A percentile compares a stretch with the other conserved stretches of the same genome.
Evolutionary conservation across 306 rosid species (phyloP).

Genomic region (Sphenostylis stenocarpa): DNA sequence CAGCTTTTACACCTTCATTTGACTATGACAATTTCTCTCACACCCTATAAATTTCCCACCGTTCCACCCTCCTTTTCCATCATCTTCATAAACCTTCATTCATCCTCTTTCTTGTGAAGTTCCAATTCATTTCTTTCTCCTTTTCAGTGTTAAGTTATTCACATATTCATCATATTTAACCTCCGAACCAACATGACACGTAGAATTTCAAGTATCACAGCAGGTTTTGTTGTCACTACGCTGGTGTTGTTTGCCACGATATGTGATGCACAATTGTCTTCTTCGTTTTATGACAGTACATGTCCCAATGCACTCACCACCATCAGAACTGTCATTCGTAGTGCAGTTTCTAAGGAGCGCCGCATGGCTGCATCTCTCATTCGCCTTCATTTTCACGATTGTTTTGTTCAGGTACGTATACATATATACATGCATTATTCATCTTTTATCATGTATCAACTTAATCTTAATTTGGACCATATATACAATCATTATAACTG

Average conservation of each 20-base stretch:
- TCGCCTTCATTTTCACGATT: conserved; percentile 44
- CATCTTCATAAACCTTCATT: background rate
- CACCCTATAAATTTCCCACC: background rate
- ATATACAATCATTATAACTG: background rate
- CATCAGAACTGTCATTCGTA: conserved; percentile 38
- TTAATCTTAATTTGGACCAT: background rate
- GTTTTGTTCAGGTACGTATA: conserved; percentile 42
- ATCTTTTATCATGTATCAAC: background rate
- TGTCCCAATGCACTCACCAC: conserved; percentile 62
- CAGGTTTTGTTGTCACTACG: conserved; percentile 11
- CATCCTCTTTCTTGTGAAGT: background rate
- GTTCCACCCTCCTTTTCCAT: background rate
- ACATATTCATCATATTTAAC: background rate
- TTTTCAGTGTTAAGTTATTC: too few relatives aligned
- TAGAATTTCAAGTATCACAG: background rate
- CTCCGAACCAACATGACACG: background rate
- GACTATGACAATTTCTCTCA: too few relatives aligned
- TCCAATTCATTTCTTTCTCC: background rate
- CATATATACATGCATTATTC: too few relatives aligned
- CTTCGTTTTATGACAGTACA: conserved; percentile 47
- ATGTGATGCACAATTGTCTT: conserved; percentile 52
- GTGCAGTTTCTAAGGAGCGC: conserved; percentile 42
- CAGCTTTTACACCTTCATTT: background rate
- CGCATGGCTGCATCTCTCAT: conserved; percentile 49
- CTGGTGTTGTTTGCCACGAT: conserved; percentile 24